Conservation (phyloP, 2,329 filamentous ascomycete genomes). For the Xylaria sp. region DNA sequence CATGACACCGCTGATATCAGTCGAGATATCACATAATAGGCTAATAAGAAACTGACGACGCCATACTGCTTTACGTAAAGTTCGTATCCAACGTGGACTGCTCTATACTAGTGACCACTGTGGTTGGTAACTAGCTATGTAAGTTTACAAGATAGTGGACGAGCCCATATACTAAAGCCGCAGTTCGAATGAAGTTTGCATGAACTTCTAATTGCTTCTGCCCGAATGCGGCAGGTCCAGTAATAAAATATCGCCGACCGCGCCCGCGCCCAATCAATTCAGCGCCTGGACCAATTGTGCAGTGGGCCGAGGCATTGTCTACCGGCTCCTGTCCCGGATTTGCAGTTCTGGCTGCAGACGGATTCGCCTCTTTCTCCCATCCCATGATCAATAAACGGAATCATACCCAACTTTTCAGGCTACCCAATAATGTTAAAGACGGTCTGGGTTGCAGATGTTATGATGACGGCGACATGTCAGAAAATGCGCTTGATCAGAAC, state of each 20-base stretch:
- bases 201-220: constrained; percentile 11
- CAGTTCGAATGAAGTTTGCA: constrained; percentile 10
- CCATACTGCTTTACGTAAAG: background rate
- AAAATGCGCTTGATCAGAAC: background rate
- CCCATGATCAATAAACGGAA: constrained; percentile 10
- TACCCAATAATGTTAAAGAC: constrained; percentile 6
- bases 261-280: constrained; percentile 25
- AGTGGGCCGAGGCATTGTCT: constrained; percentile 31
- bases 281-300: constrained; percentile 12
- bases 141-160: background rate
- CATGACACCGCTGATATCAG: background rate
- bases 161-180: background rate
- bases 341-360: constrained; percentile 17
- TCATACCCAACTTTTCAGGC: background rate
- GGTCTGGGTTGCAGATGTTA: background rate
- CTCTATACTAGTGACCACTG: background rate
- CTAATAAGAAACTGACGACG: background rate
- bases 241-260: constrained; percentile 6
- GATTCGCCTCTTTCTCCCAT: constrained; percentile 2
- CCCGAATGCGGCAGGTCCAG: constrained; percentile 34
- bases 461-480: background rate
- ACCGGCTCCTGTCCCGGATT: constrained; percentile 11
- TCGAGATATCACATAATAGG: background rate
- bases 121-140: background rate
- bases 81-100: background rate